Evolutionary conservation across 108 stramenopile species (phyloP), one percentile per base, ranked within the genome.

Genomic region (Nitzschia inconspicua): DNA sequence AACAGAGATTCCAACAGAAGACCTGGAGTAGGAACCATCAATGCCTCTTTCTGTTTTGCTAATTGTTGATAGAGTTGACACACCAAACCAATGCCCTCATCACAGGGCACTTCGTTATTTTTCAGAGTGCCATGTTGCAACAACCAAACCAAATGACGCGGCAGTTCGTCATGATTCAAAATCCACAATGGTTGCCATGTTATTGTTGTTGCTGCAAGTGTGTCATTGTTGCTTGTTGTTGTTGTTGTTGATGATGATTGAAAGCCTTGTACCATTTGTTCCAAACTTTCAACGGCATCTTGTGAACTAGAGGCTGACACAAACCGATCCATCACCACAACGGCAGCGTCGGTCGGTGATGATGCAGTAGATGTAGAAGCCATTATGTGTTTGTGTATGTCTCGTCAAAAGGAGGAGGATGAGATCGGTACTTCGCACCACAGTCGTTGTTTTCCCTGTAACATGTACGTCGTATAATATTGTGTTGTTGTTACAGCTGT

Each of bases 301-400:
- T 67, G 58, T 4, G 74, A 73, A 22, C 75, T 82, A 14, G 75
- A 78, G 16, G 85, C 84, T 35, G 84, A 85, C 8, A 84, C 66
- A 71, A 89, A 79, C 5, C 88, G 88, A 63, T 89, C 88, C 52
- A 80, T 47, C 13, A 44, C 44, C 52, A 78, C 35, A 9, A 47
- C 66, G 27, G 65, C 70, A 54, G 53, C 24, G 37, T 57, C 49
- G 18, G 58, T 28, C 2, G 35, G 30, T 30, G 58, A 27, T 6
- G 51, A 31, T n/a, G n/a, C n/a, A n/a, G n/a, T n/a, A n/a, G n/a
- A n/a, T n/a, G n/a, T n/a, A n/a, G n/a, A n/a, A n/a, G n/a, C n/a
- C n/a, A n/a, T n/a, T n/a, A n/a, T n/a, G n/a, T n/a, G n/a, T n/a
- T n/a, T n/a, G n/a, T n/a, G n/a, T n/a, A n/a, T n/a, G n/a, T n/a